Evolutionary conservation across 2,329 filamentous ascomycete species (phyloP).

Genomic region (Alternaria hordeiaustralica): DNA sequence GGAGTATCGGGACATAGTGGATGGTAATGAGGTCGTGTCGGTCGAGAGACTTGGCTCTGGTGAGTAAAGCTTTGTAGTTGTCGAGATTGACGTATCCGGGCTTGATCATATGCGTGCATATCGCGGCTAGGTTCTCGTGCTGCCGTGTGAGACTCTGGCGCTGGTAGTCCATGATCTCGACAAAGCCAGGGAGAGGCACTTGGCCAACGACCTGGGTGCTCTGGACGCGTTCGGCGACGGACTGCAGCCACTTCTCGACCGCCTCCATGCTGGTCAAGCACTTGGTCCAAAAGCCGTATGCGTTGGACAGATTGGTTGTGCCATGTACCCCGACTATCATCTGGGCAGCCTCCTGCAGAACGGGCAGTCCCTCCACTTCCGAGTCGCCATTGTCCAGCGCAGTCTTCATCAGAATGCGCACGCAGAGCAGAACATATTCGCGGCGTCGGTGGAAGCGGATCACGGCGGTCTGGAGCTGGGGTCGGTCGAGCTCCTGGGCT

Average conservation of each 20-base stretch:
- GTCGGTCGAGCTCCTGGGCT: constrained; percentile 70
- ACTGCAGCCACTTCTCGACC: constrained; percentile 78
- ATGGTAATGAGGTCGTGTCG: constrained; percentile 77
- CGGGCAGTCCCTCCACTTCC: constrained; percentile 30
- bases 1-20: constrained; percentile 82
- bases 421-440: constrained; percentile 80
- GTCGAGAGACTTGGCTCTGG: constrained; percentile 71
- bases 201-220: constrained; percentile 78
- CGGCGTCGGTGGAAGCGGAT: constrained; percentile 88
- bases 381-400: constrained; percentile 56
- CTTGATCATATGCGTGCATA: constrained; percentile 79
- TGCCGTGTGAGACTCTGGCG: constrained; percentile 81
- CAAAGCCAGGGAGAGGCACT: constrained; percentile 66
- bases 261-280: constrained; percentile 78
- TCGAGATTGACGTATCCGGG: constrained; percentile 71
- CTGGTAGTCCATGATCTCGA: constrained; percentile 82
- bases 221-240: constrained; percentile 76
- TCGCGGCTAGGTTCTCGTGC: constrained; percentile 85
- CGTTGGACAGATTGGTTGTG: constrained; percentile 58
- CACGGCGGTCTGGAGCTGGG: constrained; percentile 78
- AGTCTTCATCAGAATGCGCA: constrained; percentile 79
- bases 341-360: constrained; percentile 37
- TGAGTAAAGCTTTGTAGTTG: constrained; percentile 77
- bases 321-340: constrained; percentile 64
- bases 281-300: constrained; percentile 71